Evolutionary conservation across 176 grass and related monocot genomes (phyloP), one percentile per base, ranked within the genome.

Genomic region (Oryza brachyantha): DNA sequence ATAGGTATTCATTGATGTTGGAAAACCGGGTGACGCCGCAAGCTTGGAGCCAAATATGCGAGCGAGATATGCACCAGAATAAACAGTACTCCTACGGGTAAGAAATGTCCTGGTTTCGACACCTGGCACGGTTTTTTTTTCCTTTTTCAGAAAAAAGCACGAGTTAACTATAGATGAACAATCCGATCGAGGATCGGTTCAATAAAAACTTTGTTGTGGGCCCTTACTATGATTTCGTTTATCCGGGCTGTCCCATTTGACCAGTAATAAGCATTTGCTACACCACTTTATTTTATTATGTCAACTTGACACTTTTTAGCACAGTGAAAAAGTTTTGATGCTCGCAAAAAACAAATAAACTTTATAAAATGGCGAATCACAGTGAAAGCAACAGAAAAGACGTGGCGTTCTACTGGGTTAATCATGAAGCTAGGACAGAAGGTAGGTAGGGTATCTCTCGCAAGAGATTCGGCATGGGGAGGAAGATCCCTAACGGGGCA

Each of bases 351-450:
- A 26, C 14, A 58, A 50, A 40, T 50, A 1, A 31, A 29, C n/a
- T 14, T 25, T 29, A 19, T 14, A 12, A 36, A 31, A 24, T 12
- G 46, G 29, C 63, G 41, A 29, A 37, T 29, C 45, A 75, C 37
- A 2, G 26, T 68, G 71, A 83, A 58, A 75, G 62, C 36, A 59
- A 68, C 35, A 24, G 10, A 13, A 68, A 39, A 5, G 19, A 24
- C 21, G 31, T 13, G 72, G 41, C 2, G 8, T 35, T 35, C 70
- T 34, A 57, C 38, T 42, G 25, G 25, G 66, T 12, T 66, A 32
- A 43, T 70, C 43, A 31, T 74, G 70, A 66, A 74, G 54, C 45
- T n/a, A 31, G 25, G 17, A 50, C 16, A 74, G 24, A 83, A 82
- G 43, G 32, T 29, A 21, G 6, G 46, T 29, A 21, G 6, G 46